A percentile compares a stretch with the other conserved stretches of the same genome.
These are phyloP conservation scores for Lunularia cruciata DNA, from an alignment of 225 moss, liverwort and hornwort species.

Conservation along the genomic window DNA sequence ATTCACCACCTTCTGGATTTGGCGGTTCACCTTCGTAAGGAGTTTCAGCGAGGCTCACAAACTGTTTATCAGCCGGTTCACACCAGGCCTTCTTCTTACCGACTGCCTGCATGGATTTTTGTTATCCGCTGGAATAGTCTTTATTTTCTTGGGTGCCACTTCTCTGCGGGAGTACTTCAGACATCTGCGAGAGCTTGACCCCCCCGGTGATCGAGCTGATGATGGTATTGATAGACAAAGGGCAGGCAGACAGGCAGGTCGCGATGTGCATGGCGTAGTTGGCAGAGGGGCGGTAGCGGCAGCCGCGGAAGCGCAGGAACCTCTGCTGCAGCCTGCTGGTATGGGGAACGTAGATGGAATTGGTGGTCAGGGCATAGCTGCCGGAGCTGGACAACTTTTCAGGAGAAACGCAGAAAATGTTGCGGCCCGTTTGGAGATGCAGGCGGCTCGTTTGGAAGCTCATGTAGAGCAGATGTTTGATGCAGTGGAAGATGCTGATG, in stretches of 20 bases:
- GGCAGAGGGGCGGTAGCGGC: slow-evolving; percentile 45
- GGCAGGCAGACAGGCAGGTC: slow-evolving; percentile 65
- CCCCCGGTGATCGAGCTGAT: slow-evolving; percentile 63
- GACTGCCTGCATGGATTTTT: slow-evolving; percentile 97
- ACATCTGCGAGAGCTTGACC: slow-evolving; percentile 84
- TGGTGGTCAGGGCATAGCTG: slow-evolving; percentile 82
- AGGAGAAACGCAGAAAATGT: slow-evolving; percentile 98
- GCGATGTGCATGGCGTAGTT: slow-evolving; percentile 48
- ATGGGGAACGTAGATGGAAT: slow-evolving; percentile 31
- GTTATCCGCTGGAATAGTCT: slow-evolving; percentile 94
- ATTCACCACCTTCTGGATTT: slow-evolving; percentile 96
- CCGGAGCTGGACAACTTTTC: slow-evolving; percentile 89
- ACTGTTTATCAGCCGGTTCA: slow-evolving; percentile 85
- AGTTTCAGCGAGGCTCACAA: slow-evolving; percentile 87
- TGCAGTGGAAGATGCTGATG: slow-evolving; percentile 96
- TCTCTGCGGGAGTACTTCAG: slow-evolving; percentile 96
- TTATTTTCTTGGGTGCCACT: slow-evolving; percentile 98
- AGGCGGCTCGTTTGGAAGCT: slow-evolving; percentile 97
- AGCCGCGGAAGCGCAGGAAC: slow-evolving; percentile 36
- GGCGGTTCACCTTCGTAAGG: slow-evolving; percentile 96
- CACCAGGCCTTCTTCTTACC: slow-evolving; percentile 76
- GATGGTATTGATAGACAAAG: slow-evolving; percentile 73
- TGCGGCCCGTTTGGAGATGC: slow-evolving; percentile 90
- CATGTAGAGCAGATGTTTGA: slow-evolving; percentile 99
- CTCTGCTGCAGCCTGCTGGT: slow-evolving; percentile 25